These are phyloP conservation scores for Rosa persica DNA, from an alignment of 306 rosid genomes.

Conservation along the genomic window DNA sequence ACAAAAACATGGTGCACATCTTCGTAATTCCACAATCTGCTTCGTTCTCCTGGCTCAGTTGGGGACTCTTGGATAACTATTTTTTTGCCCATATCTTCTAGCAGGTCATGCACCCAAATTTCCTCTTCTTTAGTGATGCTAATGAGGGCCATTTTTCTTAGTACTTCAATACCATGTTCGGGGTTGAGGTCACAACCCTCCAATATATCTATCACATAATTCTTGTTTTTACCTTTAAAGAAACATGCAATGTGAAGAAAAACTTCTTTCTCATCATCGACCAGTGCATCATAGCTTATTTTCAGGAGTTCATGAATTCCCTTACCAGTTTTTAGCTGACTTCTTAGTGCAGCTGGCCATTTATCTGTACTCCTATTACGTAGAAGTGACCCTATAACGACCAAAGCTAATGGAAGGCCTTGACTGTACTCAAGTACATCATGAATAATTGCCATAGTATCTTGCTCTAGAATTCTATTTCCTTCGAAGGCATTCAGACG, in stretches of 20 bases:
- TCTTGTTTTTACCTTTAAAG: neutral
- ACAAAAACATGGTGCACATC: constrained; percentile 13
- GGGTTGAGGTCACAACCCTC: constrained; percentile 29
- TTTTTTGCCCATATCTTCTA: constrained; percentile 38
- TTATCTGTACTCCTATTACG: too few species aligned
- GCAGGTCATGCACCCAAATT: constrained; percentile 43
- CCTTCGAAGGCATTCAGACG: neutral
- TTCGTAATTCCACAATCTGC: constrained; percentile 31
- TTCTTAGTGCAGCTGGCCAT: too few species aligned
- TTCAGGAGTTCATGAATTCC: constrained; percentile 35
- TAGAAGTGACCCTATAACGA: too few species aligned
- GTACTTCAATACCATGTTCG: neutral
- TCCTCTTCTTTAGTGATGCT: neutral
- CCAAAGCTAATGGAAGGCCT: too few species aligned
- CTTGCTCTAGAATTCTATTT: too few species aligned
- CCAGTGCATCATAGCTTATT: constrained; percentile 31
- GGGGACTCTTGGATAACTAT: constrained; percentile 20
- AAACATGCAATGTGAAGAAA: constrained; percentile 34
- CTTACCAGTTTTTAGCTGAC: neutral
- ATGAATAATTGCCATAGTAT: too few species aligned
- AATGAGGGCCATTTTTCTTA: constrained; percentile 2
- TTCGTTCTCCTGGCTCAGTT: constrained; percentile 17
- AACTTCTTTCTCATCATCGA: constrained; percentile 5
- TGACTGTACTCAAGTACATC: too few species aligned
- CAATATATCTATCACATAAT: constrained; percentile 27